Conservation (phyloP, 306 rosid species). For the Alnus glutinosa region DNA sequence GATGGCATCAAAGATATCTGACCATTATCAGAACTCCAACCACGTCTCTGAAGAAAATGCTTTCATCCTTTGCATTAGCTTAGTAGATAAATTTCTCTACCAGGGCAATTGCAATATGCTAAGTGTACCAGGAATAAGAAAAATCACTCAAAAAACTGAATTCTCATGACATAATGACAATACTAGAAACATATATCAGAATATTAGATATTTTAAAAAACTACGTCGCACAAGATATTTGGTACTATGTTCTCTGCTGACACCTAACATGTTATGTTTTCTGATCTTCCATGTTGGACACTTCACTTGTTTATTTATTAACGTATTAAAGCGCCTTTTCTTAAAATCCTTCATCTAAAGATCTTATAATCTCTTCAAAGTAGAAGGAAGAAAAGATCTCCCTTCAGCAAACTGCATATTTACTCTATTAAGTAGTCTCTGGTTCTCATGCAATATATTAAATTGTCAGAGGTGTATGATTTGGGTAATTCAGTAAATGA, state of each 20-base stretch:
- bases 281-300: not conserved
- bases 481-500: not conserved
- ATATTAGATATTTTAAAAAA: not conserved
- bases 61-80: not conserved
- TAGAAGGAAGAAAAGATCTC: not conserved
- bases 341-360: not conserved
- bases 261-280: not conserved
- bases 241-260: not conserved
- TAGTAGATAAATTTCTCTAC: not conserved
- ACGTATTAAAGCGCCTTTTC: not conserved
- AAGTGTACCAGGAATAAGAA: slow-evolving; percentile 2
- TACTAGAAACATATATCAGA: not conserved
- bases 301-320: not conserved
- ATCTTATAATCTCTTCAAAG: not conserved
- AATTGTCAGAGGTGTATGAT: not conserved
- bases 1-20: not conserved
- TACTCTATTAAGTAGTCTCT: not conserved
- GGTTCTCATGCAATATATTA: not conserved
- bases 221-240: not conserved
- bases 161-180: not conserved
- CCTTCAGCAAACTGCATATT: not conserved
- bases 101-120: not conserved
- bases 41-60: not conserved
- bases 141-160: not conserved
- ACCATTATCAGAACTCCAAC: not conserved